phyloP scores from a whole-genome alignment of 2,329 filamentous ascomycete genomes.

The Penicillium sp. region DNA sequence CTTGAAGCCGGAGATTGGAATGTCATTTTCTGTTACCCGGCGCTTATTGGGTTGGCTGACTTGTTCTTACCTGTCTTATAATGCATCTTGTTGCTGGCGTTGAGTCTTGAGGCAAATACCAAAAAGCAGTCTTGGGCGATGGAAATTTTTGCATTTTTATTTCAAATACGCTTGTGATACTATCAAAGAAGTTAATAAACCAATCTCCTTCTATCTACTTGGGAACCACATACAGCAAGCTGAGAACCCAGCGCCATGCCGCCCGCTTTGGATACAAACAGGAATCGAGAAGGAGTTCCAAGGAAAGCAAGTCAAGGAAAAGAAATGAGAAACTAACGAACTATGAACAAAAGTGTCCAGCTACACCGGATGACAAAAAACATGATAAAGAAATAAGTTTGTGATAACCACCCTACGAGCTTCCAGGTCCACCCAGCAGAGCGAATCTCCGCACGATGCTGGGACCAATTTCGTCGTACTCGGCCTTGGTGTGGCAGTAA shows the following conservation, averaged over 20 bases:
- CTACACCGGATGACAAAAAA: constrained; percentile 30
- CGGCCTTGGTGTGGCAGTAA: constrained; percentile 90
- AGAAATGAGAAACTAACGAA: constrained; percentile 24
- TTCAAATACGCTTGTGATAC: constrained; percentile 24
- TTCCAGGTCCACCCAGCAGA: constrained; percentile 84
- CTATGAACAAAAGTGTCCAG: constrained; percentile 38
- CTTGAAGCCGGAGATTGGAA: not conserved
- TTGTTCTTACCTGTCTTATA: not conserved
- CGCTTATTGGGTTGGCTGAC: not conserved
- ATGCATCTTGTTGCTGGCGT: constrained; percentile 18
- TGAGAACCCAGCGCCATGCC: constrained; percentile 23
- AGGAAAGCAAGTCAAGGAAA: constrained; percentile 11
- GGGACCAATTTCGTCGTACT: constrained; percentile 95
- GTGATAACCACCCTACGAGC: constrained; percentile 40
- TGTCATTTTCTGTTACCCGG: not conserved
- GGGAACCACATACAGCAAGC: constrained; percentile 21
- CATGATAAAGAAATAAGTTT: constrained; percentile 22
- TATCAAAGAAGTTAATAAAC: constrained; percentile 11
- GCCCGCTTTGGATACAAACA: constrained; percentile 21
- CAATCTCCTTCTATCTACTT: constrained; percentile 23
- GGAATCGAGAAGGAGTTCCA: constrained; percentile 12
- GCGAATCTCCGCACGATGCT: constrained; percentile 95
- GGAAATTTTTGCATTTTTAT: constrained; percentile 21
- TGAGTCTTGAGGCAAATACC: constrained; percentile 5
- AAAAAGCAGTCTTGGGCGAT: constrained; percentile 4